Evolutionary conservation across 1,284 basidiomycete species (phyloP), one percentile per base, ranked within the genome.

Genomic region (Mycena citricolor): DNA sequence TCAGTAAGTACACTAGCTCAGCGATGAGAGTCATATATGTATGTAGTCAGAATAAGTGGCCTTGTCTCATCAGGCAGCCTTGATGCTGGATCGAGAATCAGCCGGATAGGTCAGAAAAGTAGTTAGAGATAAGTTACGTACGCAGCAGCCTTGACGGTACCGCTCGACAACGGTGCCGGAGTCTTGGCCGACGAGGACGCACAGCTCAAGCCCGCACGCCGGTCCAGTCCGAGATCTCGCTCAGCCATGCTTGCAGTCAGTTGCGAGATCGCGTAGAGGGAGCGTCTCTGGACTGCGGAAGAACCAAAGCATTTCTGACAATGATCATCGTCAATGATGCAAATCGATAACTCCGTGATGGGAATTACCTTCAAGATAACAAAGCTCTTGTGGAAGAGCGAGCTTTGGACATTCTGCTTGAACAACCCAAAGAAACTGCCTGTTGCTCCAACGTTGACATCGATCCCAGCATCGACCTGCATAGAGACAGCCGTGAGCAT

Each of bases 221-320:
- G 20, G 5, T 23, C 30, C 11, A 42, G 11, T n/a, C n/a, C 11
- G 37, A 11, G 26, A 13, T 44, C 26, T n/a, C n/a, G n/a, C n/a
- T n/a, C n/a, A n/a, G n/a, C n/a, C n/a, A n/a, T n/a, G n/a, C 16
- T 11, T 8, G 14, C 38, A 33, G 11, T 40, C 38, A 44, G 8
- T 14, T 28, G 32, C 28, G 40, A 42, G 1, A 31, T 25, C 30
- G n/a, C 2, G 13, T 25, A 39, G 24, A 40, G 14, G 28, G 47
- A 49, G n/a, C 51, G 43, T n/a, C n/a, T n/a, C 32, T 20, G 40
- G 14, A 33, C 16, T 11, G 47, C 39, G 7, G 32, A 41, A 20
- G 47, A 32, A 5, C 56, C 56, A 37, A 57, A 55, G 22, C 52
- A 57, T 54, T 54, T 57, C 56, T 57, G 35, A n/a, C n/a, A 23